Evolutionary conservation across 169 alveolate genomes (phyloP), one percentile per base, ranked within the genome.

Genomic region (Eimeria praecox): DNA sequence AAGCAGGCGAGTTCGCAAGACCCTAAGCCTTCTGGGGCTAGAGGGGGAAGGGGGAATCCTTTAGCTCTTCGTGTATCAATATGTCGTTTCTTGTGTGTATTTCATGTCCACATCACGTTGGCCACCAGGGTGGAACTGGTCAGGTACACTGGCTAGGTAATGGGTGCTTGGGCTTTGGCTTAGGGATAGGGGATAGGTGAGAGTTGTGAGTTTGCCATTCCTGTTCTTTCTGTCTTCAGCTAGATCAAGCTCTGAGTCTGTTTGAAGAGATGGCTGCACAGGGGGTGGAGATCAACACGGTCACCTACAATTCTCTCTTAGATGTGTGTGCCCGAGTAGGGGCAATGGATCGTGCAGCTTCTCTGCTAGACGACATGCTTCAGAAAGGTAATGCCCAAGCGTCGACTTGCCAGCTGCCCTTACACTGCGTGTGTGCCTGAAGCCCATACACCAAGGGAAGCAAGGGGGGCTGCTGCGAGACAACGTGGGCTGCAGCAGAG

Each of bases 241-340:
- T 92, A 38, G 97, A 97, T 42, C 96, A 96, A 92, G 99, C 99
- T 20, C 96, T 98, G 94, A 93, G 94, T 42, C 96, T 98, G 62
- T 98, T 98, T 94, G 95, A 96, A 30, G 96, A 97, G 87, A 98
- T 98, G 99, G 97, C 96, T 52, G 83, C 92, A 24, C 95, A 93
- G n/a, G 97, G 97, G 27, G 97, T 99, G n/a, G 97, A 95, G 77
- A 98, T 99, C 90, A 99, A 98, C 97, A 98, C 98, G 66, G 99
- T 99, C 24, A 99, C 99, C 69, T 98, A 97, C 96, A 99, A 99
- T 97, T 98, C 99, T 38, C 90, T 99, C 64, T 98, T 99, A n/a
- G 99, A 99, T 95, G 99, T 99, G 27, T 99, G 99, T 95, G 99
- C 99, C 0, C 97, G 99, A 46, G 98, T 98, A 88, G 98, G 98